Base-by-base conservation (phyloP, 2,329 filamentous ascomycete species). In the Aureobasidium sp. region DNA sequence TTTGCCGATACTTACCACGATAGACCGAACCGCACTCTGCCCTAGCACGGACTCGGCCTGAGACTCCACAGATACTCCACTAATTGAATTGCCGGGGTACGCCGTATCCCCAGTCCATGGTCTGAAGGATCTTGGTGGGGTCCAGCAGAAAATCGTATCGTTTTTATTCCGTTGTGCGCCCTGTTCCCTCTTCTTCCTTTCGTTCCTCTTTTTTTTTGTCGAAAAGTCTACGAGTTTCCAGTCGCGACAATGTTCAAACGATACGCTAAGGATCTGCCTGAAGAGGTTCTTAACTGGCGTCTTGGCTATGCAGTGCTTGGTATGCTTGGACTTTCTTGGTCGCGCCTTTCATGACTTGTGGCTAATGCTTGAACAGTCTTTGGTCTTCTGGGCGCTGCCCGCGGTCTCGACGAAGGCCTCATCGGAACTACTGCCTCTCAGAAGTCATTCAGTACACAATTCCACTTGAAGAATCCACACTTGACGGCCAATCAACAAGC, bases 341-440 rank as follows among this genome's bases (percentile, higher is more conserved):
- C 39, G 10, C 8, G 27, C 41, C 20, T 34, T 24, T 41, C 41
- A 34, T 37, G 43, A 47, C 24, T 44, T 46, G 27, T 47, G 10
- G 29, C 43, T 65, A 53, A 65, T 47, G 36, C 32, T 43, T 56
- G n/a, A 7, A 20, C 47, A 69, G 69, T 73, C 3, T 73, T 72
- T 48, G 70, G 70, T 29, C 63, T 93, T 39, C 84, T 92, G 74
- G 89, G 89, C 61, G 88, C 89, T 2, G 88, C 88, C 44, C 83
- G 89, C 63, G 89, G 89, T 68, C 75, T 92, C n/a, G 89, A 93
- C 66, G 89, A 93, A 74, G 89, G 89, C 64, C 80, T 93, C 63
- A 92, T 92, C 66, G 77, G 71, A 50, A 73, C 70, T 6, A 69
- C 68, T 17, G 66, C 89, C 73, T 83, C 84, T 70, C 85, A 84